phyloP scores from a whole-genome alignment of 768 basidiomycete genomes.

The Mycena vitilis region DNA sequence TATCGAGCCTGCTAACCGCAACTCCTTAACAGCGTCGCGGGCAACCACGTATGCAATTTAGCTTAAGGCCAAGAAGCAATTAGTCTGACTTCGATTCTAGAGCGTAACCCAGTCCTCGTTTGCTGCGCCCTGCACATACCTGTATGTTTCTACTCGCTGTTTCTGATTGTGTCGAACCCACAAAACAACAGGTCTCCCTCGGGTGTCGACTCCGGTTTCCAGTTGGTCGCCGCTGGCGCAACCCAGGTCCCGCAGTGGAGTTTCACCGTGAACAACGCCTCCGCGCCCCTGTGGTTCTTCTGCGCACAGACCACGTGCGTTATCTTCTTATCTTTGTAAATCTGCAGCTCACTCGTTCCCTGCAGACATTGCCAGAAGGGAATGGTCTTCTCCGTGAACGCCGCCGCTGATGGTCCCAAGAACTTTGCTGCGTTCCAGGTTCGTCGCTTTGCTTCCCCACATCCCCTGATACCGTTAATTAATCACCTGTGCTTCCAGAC shows the following conservation, averaged over 20 bases:
- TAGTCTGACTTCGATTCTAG: constrained; percentile 34
- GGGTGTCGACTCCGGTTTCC: constrained; percentile 57
- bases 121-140: constrained; percentile 51
- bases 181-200: constrained; percentile 38
- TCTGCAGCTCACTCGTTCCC: constrained; percentile 30
- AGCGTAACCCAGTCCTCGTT: constrained; percentile 62
- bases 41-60: constrained; percentile 46
- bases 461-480: too few species aligned
- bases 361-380: constrained; percentile 47
- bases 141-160: constrained; percentile 15
- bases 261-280: constrained; percentile 51
- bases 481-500: background rate
- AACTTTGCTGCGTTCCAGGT: constrained; percentile 51
- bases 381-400: constrained; percentile 61
- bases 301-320: constrained; percentile 47
- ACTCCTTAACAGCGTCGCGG: constrained; percentile 36
- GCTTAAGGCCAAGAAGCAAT: too few species aligned
- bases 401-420: constrained; percentile 49
- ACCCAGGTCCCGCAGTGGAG: constrained; percentile 48
- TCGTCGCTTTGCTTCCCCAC: background rate
- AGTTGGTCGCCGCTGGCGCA: constrained; percentile 43
- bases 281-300: constrained; percentile 60
- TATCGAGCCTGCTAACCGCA: constrained; percentile 9
- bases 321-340: background rate
- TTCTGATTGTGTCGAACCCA: background rate